Evolutionary conservation across 306 rosid species (phyloP), one percentile per base, ranked within the genome.

Genomic region (Dicorynia guianensis): DNA sequence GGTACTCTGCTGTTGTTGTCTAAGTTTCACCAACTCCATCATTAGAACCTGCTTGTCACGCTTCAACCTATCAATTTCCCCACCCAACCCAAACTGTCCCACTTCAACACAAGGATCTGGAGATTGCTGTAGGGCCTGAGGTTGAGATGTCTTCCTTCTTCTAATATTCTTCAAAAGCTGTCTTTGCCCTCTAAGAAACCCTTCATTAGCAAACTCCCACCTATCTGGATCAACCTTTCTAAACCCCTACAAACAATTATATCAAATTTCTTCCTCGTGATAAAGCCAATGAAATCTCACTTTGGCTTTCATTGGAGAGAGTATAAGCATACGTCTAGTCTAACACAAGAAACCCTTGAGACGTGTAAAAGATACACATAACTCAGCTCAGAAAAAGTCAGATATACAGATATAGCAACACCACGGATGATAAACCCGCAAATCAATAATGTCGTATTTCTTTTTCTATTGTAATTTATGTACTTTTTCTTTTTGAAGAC

Each of bases 181-280:
- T 71, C 65, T 92, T 74, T 89, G 80, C 36, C 98, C 98, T 87
- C 86, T 90, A 3, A 95, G 89, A 82, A 95, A 95, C 59, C 81
- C 88, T 69, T 92, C 92, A 76, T 90, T 89, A 44, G 97, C 97
- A 80, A 93, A 93, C 79, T 93, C 98, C 97, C 97, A 93, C 38
- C 54, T 89, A 63, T 89, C 97, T 74, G 93, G 89, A 80, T 91
- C 96, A 67, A 93, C 89, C 83, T 93, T 93, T 71, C 82, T 90
- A 76, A 93, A 93, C 38, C 97, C 98, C 97, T 93, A 83, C 80
- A 85, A 39, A 44, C 44, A 82, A 1, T 25, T 25, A 25, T 43
- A 73, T 69, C 55, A 83, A 81, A 72, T 33, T 54, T 48, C 62
- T 67, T 70, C 66, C 64, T 79, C 81, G 80, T 71, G 47, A 48